phyloP scores from a whole-genome alignment of 2,329 filamentous ascomycete species.

The Aspergillus niger region DNA sequence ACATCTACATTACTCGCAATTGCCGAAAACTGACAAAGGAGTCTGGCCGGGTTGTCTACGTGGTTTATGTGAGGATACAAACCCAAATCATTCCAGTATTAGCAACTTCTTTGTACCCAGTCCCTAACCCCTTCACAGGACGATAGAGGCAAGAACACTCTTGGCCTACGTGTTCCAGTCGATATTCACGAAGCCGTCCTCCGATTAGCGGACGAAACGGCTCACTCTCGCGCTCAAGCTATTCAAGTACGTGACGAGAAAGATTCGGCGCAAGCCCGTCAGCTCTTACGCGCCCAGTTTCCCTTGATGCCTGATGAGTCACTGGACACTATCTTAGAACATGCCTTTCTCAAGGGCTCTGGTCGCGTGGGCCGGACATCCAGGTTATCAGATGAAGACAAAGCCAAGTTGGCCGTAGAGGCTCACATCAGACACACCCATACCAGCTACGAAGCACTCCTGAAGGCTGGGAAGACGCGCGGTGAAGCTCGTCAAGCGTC shows the following conservation, averaged over 20 bases:
- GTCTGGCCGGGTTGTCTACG: slow-evolving; percentile 33
- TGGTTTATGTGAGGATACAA: slow-evolving; percentile 38
- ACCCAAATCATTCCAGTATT: no score
- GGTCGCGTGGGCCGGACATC: slow-evolving; percentile 43
- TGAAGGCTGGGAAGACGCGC: slow-evolving; percentile 28
- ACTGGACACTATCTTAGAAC: slow-evolving; percentile 36
- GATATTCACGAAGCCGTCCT: slow-evolving; percentile 43
- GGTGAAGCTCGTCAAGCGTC: slow-evolving; percentile 35
- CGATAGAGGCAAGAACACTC: slow-evolving; percentile 30
- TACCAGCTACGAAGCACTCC: slow-evolving; percentile 43
- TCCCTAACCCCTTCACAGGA: slow-evolving; percentile 24
- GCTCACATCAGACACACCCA: slow-evolving; percentile 48
- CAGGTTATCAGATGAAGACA: slow-evolving; percentile 35
- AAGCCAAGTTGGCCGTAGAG: slow-evolving; percentile 44
- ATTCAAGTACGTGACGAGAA: slow-evolving; percentile 41
- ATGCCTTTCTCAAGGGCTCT: slow-evolving; percentile 46
- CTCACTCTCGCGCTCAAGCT: slow-evolving; percentile 42
- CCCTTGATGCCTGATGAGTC: slow-evolving; percentile 41
- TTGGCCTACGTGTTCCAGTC: slow-evolving; percentile 49
- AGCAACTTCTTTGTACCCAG: not conserved
- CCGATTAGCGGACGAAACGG: slow-evolving; percentile 42
- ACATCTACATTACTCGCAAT: slow-evolving; percentile 47
- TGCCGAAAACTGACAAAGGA: slow-evolving; percentile 42
- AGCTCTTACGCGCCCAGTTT: slow-evolving; percentile 36
- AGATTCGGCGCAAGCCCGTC: slow-evolving; percentile 27